These are phyloP conservation scores for Daedaleopsis sinensis DNA, from an alignment of 768 basidiomycete species.

Conservation along the genomic window DNA sequence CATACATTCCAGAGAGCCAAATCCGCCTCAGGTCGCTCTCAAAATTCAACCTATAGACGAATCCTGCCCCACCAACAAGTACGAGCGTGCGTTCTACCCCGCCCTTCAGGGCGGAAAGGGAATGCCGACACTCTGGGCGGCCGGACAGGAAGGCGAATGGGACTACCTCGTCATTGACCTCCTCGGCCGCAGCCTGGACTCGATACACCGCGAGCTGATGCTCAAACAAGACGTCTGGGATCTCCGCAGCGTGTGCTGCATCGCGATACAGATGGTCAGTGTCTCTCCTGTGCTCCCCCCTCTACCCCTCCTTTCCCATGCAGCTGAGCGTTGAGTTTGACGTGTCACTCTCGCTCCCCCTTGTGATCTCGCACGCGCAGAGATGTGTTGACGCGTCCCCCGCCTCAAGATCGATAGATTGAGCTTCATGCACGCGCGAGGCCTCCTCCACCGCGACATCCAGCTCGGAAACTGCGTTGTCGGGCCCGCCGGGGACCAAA, in stretches of 20 bases:
- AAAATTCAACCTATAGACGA: slow-evolving; percentile 73
- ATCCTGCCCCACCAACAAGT: slow-evolving; percentile 76
- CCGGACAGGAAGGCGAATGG: slow-evolving; percentile 35
- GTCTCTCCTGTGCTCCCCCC: not conserved
- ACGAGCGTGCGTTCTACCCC: slow-evolving; percentile 72
- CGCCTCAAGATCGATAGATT: slow-evolving; percentile 61
- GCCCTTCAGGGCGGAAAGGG: slow-evolving; percentile 70
- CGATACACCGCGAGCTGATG: slow-evolving; percentile 47
- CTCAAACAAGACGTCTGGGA: slow-evolving; percentile 64
- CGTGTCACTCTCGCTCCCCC: not conserved
- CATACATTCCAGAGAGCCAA: slow-evolving; percentile 49
- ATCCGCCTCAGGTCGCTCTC: slow-evolving; percentile 54
- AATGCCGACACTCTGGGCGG: slow-evolving; percentile 73
- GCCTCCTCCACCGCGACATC: slow-evolving; percentile 77
- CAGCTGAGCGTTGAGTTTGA: slow-evolving; percentile 2
- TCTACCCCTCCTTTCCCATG: not conserved
- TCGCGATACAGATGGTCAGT: slow-evolving; percentile 78
- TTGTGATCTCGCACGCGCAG: not conserved
- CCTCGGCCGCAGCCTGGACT: slow-evolving; percentile 71
- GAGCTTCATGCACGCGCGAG: slow-evolving; percentile 76
- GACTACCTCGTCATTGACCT: slow-evolving; percentile 72
- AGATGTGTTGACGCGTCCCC: not conserved
- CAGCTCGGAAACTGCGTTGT: slow-evolving; percentile 79
- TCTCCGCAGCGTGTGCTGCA: slow-evolving; percentile 69
- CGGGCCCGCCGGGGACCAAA: slow-evolving; percentile 60